These are phyloP conservation scores for Diaporthe humulicola DNA, from an alignment of 2,329 filamentous ascomycete genomes.

Conservation along the genomic window DNA sequence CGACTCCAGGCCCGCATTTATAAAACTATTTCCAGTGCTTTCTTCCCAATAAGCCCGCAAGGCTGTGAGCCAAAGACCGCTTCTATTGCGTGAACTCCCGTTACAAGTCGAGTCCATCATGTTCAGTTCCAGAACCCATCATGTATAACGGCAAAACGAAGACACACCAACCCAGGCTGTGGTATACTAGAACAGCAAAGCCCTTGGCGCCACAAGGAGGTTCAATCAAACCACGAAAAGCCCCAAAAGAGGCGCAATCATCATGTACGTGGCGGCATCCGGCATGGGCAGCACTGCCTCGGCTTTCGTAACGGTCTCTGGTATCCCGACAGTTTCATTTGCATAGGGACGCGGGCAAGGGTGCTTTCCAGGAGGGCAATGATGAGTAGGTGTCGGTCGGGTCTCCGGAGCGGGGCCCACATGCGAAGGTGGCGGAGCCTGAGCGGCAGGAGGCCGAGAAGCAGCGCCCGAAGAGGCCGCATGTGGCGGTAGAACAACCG, in stretches of 20 bases:
- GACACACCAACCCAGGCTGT: neutral
- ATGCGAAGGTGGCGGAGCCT: neutral
- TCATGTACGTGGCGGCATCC: neutral
- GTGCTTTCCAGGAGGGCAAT: neutral
- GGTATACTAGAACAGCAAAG: neutral
- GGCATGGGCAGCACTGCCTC: neutral
- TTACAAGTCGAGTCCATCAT: too few relatives aligned
- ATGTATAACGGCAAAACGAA: neutral
- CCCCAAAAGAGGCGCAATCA: neutral
- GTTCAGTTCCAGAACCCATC: neutral
- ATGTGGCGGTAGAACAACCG: neutral
- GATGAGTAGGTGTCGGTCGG: neutral
- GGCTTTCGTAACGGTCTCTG: conserved; percentile 1
- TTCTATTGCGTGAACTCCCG: neutral
- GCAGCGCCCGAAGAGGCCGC: neutral
- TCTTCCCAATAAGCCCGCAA: neutral
- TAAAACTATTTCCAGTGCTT: neutral
- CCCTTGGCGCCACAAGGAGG: neutral
- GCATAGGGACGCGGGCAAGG: neutral
- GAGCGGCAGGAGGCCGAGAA: neutral
- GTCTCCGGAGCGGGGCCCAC: neutral
- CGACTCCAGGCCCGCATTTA: neutral
- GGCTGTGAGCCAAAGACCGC: neutral
- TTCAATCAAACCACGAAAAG: neutral
- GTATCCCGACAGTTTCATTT: neutral